phyloP scores from a whole-genome alignment of 345 rosid genomes.

The Angophora floribunda region DNA sequence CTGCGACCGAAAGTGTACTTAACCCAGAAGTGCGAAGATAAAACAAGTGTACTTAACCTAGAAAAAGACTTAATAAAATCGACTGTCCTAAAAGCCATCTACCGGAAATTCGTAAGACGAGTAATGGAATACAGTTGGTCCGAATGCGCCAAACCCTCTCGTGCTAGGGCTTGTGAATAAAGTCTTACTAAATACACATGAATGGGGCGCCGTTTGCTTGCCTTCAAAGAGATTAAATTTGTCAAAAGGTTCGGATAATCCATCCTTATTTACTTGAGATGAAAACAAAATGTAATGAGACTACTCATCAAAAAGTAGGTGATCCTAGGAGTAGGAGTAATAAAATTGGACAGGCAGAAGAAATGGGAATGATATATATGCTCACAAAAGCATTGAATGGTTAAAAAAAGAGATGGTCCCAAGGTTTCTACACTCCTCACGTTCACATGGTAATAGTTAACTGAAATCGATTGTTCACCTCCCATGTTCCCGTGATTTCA shows the following conservation, averaged over 20 bases:
- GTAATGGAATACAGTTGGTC: neutral
- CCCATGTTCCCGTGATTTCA: neutral
- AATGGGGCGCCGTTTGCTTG: fast-evolving
- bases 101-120: neutral
- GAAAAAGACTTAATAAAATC: neutral
- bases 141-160: neutral
- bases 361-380: neutral
- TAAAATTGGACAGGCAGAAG: neutral
- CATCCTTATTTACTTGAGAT: neutral
- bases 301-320: neutral
- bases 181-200: too few species aligned
- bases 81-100: neutral
- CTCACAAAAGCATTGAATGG: neutral
- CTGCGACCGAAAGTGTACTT: neutral
- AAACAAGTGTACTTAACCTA: neutral
- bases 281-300: neutral
- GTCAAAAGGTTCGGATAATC: neutral
- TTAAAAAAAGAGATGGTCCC: neutral
- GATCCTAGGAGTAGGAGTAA: neutral
- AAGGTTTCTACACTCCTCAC: neutral
- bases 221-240: neutral
- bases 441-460: neutral
- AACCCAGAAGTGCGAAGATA: neutral
- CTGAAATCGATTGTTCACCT: neutral
- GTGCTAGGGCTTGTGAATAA: too few species aligned